Evolutionary conservation across 2,329 filamentous ascomycete species (phyloP), one percentile per base, ranked within the genome.

Genomic region (Ophiostoma australiae): DNA sequence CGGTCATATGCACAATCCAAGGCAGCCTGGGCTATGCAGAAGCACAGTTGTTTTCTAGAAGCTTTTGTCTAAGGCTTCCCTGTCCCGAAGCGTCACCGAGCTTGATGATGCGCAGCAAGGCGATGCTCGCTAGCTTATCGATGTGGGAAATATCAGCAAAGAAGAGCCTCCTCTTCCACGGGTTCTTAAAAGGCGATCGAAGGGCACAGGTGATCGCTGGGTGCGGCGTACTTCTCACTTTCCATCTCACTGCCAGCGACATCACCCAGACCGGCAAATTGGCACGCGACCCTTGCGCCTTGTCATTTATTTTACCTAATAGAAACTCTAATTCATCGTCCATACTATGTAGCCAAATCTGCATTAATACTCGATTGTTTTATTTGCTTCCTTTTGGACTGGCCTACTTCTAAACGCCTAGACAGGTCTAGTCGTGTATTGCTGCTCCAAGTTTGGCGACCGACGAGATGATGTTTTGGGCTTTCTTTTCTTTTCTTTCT

Each of bases 91-190:
- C 23, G 52, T 58, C 52, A 58, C 52, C 52, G 52, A 58, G 10
- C 52, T 58, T 8, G 52, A 58, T 58, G 52, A 31, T 58, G 52
- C 52, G 52, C 52, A 58, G 52, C 23, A 58, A 58, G 52, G 23
- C 52, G 52, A 5, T 58, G 23, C 27, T n/a, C 44, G 44, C 52
- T 58, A 58, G 52, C n/a, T 58, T 58, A 27, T 27, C 52, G 4
- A 58, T 58, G n/a, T 58, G 10, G 23, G 13, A 55, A 58, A 58
- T 31, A 27, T 58, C 23, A 10, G 31, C 23, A 13, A 7, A 58
- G 7, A 27, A 48, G 44, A 48, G 44, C 20, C 44, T 48, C 44
- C 20, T 48, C 44, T 8, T 8, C 20, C 15, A 20, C 17, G 37
- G 13, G 6, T 48, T 48, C 44, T n/a, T n/a, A 7, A 1, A 7